Evolutionary conservation across 1,284 basidiomycete genomes (phyloP).

Genomic region (Rugosomyces carneus): DNA sequence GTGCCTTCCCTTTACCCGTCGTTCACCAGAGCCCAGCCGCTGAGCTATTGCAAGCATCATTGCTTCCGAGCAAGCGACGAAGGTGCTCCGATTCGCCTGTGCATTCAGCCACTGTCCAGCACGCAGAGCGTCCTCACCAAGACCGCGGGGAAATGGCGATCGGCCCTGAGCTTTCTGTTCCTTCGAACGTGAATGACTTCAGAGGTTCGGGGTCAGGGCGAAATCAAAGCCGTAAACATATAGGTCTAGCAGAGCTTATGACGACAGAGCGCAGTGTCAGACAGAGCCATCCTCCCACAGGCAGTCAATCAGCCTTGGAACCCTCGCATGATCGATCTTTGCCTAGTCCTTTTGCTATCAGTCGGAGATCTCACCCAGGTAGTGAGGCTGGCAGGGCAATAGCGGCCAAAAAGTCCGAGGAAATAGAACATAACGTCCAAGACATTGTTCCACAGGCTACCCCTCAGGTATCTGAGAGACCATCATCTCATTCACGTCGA

Average conservation of each 20-base stretch:
- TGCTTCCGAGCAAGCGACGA: conserved; percentile 27
- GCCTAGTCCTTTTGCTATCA: conserved; percentile 21
- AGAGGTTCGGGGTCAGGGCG: conserved; percentile 22
- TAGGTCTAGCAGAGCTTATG: conserved; percentile 25
- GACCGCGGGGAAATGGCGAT: conserved; percentile 18
- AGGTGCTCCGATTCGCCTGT: conserved; percentile 35
- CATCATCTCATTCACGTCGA: conserved; percentile 7
- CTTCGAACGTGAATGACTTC: conserved; percentile 10
- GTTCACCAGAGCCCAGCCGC: not conserved
- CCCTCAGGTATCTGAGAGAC: conserved; percentile 5
- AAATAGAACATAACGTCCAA: conserved; percentile 15
- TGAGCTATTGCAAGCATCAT: conserved; percentile 1
- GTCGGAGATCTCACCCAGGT: conserved; percentile 39
- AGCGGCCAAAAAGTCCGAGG: conserved; percentile 37
- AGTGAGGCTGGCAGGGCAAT: conserved; percentile 38
- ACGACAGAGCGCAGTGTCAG: conserved; percentile 15
- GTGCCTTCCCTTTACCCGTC: not conserved
- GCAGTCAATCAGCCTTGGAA: not conserved
- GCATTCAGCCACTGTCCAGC: conserved; percentile 19
- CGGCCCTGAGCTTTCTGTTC: conserved; percentile 21
- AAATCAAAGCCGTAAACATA: conserved; percentile 20
- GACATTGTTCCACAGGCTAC: conserved; percentile 7
- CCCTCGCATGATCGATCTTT: conserved; percentile 8
- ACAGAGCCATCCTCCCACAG: not conserved
- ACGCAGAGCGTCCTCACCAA: conserved; percentile 19